A percentile compares a stretch with the other conserved stretches of the same genome.
phyloP scores from a whole-genome alignment of 2,329 filamentous ascomycete species.

The Claviceps africana region DNA sequence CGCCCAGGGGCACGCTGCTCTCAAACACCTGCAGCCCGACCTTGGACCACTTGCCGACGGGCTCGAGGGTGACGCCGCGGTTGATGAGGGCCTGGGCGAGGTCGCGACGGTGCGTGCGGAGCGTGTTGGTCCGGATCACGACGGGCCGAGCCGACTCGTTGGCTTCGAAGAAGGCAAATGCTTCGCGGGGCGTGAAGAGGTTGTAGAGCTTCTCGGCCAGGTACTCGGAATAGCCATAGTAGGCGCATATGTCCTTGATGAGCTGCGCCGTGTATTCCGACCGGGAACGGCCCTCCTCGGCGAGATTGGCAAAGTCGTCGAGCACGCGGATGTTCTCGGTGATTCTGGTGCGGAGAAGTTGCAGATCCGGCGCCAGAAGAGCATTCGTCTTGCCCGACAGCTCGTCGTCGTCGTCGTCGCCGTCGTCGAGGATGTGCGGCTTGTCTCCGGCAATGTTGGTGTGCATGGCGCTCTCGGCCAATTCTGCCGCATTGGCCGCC shows the following conservation, averaged over 20 bases:
- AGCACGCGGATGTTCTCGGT: slow-evolving; percentile 87
- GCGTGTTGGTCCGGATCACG: slow-evolving; percentile 92
- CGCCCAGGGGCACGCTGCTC: slow-evolving; percentile 69
- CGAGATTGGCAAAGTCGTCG: slow-evolving; percentile 72
- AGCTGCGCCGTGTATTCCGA: slow-evolving; percentile 80
- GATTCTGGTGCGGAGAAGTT: slow-evolving; percentile 75
- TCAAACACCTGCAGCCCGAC: slow-evolving; percentile 96
- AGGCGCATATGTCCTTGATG: slow-evolving; percentile 82
- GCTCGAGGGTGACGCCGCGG: slow-evolving; percentile 88
- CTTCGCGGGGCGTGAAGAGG: slow-evolving; percentile 83
- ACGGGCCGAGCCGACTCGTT: slow-evolving; percentile 91
- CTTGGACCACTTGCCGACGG: slow-evolving; percentile 97
- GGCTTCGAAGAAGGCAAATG: slow-evolving; percentile 96
- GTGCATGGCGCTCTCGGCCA: slow-evolving; percentile 74
- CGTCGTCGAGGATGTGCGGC: slow-evolving; percentile 52
- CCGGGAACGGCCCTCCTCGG: slow-evolving; percentile 66
- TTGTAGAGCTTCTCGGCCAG: slow-evolving; percentile 93
- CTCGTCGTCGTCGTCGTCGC: slow-evolving; percentile 43
- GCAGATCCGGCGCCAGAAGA: slow-evolving; percentile 73
- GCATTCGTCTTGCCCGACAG: slow-evolving; percentile 43
- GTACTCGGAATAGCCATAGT: slow-evolving; percentile 91
- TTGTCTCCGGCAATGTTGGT: slow-evolving; percentile 80
- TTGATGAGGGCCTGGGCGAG: slow-evolving; percentile 91
- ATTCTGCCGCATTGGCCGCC: slow-evolving; percentile 69
- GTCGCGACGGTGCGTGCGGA: slow-evolving; percentile 62